Base-by-base conservation (phyloP, 129 eudicot genomes). In the Ambrosia artemisiifolia region DNA sequence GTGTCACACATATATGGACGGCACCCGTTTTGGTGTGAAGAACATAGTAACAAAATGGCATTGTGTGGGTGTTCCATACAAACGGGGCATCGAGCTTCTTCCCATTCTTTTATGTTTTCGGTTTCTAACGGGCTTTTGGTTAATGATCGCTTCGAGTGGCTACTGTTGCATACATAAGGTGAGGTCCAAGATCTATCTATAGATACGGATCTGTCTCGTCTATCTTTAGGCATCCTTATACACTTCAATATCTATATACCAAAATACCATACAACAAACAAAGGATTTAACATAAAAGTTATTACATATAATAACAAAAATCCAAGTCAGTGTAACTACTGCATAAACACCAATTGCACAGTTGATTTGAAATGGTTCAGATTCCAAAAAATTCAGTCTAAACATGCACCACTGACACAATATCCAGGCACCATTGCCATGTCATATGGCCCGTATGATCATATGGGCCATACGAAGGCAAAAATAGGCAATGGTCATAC, bases 21-120 rank as follows among this genome's bases (percentile, higher is more conserved):
- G 54, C 98, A 93, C 5, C 98, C 98, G 43, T 87, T 93, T 11
- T 85, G 85, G 46, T 93, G 91, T 6, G 98, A 82, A 4, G 95
- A 81, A 75, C 98, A 93, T 17, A 93, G 2, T 6, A 93, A 82
- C 11, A 93, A 86, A 18, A 93, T 78, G 14, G 92, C 95, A 64
- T 93, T 93, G 83, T 93, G 98, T 10, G 98, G 98, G 81, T 93
- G 96, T 74, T 93, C 98, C 85, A 93, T 89, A 69, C 96, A 93
- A 11, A 89, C 95, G 0, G 98, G 96, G 72, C 98, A 93, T 51
- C 88, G 80, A 18, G 96, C 92, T 11, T 93, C 96, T 75, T 93
- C 96, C 96, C 96, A 93, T 82, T 87, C 91, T 74, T 84, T 87
- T 20, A 81, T 40, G 69, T 69, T 76, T 49, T 84, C 93, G 47